Evolutionary conservation across 2,329 filamentous ascomycete genomes (phyloP).

Genomic region (Xylaria sp.): DNA sequence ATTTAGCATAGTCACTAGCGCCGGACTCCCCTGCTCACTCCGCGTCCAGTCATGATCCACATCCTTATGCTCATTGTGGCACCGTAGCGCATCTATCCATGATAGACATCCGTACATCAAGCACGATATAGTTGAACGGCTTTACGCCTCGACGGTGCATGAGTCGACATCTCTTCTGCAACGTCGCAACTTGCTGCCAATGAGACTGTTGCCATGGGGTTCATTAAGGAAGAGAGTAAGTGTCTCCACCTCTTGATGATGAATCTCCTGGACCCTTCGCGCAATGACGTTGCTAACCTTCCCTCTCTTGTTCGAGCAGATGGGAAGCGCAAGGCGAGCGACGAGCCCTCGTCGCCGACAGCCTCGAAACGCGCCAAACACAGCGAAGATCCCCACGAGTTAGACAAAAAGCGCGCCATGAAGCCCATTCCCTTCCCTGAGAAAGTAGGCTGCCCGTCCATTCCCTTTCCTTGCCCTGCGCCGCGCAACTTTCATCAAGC

Average conservation of each 20-base stretch:
- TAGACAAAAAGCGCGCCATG: constrained; percentile 62
- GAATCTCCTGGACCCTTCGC: background rate
- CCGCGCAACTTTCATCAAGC: background rate
- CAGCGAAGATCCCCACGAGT: constrained; percentile 54
- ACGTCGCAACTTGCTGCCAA: constrained; percentile 22
- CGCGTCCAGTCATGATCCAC: constrained; percentile 8
- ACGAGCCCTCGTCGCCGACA: constrained; percentile 70
- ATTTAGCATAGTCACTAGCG: background rate
- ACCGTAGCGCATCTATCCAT: background rate
- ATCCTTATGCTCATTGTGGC: background rate
- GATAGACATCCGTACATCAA: background rate
- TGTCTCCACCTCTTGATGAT: background rate
- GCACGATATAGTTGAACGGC: background rate
- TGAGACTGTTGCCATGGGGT: constrained; percentile 41
- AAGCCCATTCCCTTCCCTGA: constrained; percentile 87
- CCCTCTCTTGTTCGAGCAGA: constrained; percentile 49
- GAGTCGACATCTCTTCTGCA: constrained; percentile 23
- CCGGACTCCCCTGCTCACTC: background rate
- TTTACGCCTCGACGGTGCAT: constrained; percentile 17
- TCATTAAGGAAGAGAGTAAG: constrained; percentile 57
- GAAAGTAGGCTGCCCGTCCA: constrained; percentile 66
- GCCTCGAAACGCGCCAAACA: constrained; percentile 74
- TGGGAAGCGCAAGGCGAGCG: constrained; percentile 78
- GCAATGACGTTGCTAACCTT: constrained; percentile 18
- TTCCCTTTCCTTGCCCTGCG: background rate